Base-by-base conservation (phyloP, 75 land plant species). In the Sequoia sempervirens region DNA sequence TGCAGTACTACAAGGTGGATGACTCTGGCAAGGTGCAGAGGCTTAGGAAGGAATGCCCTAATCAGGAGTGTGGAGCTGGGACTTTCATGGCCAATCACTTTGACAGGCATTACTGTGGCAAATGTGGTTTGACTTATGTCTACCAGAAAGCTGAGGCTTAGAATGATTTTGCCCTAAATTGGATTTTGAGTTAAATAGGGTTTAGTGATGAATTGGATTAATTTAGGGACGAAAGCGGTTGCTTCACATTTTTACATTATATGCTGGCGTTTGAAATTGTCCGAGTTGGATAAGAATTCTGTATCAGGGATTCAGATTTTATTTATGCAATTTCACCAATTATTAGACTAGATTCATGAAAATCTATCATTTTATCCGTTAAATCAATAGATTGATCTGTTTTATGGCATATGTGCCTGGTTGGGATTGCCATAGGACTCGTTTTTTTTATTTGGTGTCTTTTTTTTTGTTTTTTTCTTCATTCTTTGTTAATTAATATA, bases 31-130 rank as follows among this genome's bases (percentile, higher is more conserved):
- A 93, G 88, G 95, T 94, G 20, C 91, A 91, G 86, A 80, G 93
- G 73, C 83, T 94, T 13, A 82, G 90, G 12, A 93, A 91, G 94
- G 94, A 93, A 87, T 89, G 93, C 88, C 94, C 93, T 41, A 91
- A 91, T 75, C 88, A 86, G 20, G 93, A 93, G 43, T 91, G 93
- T 75, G 96, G 96, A 2, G 96, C 93, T 28, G 97, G 96, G 17
- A 92, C 92, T 11, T 95, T 95, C 86, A 95, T 95, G 97, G 97
- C 98, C 2, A 94, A 93, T 68, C 98, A 96, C 81, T 91, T 93
- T 68, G 96, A 96, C 75, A 88, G 96, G 40, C 95, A 91, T 80
- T 96, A 92, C 82, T 96, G 95, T 73, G 94, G 96, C 9, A 96
- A 96, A 90, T 96, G 96, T 69, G 90, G 93, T 0, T 82, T 96